Base-by-base conservation (phyloP, 345 rosid genomes). In the Excoecaria cochinchinensis region DNA sequence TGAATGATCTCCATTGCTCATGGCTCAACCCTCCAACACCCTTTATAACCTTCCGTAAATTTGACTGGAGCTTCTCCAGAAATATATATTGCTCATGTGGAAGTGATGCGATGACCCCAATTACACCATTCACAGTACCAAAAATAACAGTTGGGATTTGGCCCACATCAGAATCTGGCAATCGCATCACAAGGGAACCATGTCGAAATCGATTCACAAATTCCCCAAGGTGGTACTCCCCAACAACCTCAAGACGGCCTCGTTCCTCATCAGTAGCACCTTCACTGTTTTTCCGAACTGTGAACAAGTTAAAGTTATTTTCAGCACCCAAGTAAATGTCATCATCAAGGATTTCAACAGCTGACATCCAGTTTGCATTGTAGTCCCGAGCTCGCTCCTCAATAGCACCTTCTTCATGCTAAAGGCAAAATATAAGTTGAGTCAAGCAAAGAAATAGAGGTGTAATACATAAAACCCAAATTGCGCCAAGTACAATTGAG, bases 21-120 rank as follows among this genome's bases (percentile, higher is more conserved):
- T 95, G 97, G 84, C 87, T 91, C 74, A 93, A 80, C 36, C 97
- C 97, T n/a, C 99, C 98, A 1, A 95, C 95, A 11, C 99, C 99
- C 77, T 93, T 91, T 22, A 93, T 93, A 80, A 91, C 93, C 84
- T 87, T 91, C 76, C 91, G 89, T 80, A 95, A 73, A 81, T 87
- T 87, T 8, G 90, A 77, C 78, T 93, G 95, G 39, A 95, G 89
- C 81, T 91, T 91, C 85, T 93, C 98, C 60, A 93, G 66, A 79
- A 93, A 93, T 12, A 81, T 25, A 38, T 90, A 93, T 72, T 90
- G 95, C 9, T 90, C 95, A 8, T 87, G 89, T 36, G 97, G 95
- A 52, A 95, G 90, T 0, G 99, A 95, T 14, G 99, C 98, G 70
- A 95, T 89, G 44, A 93, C 96, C 56, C 97, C 99, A 13, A 95